Evolutionary conservation across 2,329 filamentous ascomycete genomes (phyloP).

Genomic region (Allantophomopsis cytisporea): DNA sequence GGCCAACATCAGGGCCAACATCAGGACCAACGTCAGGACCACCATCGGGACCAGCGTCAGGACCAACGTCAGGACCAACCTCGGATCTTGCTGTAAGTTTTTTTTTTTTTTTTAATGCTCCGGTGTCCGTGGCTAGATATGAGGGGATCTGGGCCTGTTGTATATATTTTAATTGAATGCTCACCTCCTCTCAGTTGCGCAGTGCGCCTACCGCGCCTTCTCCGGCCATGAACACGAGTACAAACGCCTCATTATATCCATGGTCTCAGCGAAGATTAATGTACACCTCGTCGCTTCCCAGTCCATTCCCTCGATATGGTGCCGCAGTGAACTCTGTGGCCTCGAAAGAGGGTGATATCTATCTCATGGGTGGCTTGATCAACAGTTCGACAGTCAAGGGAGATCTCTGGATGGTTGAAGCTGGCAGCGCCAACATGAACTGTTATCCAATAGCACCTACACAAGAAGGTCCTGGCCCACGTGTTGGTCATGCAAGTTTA

Average conservation of each 20-base stretch:
- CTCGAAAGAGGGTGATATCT: constrained; percentile 94
- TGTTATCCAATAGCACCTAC: constrained; percentile 89
- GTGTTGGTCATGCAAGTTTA: constrained; percentile 87
- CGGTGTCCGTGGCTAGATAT: background rate
- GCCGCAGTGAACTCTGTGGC: constrained; percentile 86
- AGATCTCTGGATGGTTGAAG: constrained; percentile 95
- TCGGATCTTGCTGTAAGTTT: constrained; percentile 25
- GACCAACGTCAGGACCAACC: constrained; percentile 10
- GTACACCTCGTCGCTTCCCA: constrained; percentile 68
- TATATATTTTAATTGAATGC: no score
- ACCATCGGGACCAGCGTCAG: no score
- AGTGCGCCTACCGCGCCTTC: constrained; percentile 28
- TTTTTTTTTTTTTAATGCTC: no score
- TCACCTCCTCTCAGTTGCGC: constrained; percentile 28
- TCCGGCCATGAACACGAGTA: constrained; percentile 26
- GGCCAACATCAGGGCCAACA: no score
- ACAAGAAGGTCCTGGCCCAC: constrained; percentile 83
- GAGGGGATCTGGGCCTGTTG: no score
- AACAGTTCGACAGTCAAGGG: constrained; percentile 93
- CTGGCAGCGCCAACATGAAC: constrained; percentile 68
- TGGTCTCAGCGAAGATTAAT: constrained; percentile 88
- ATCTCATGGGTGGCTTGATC: constrained; percentile 93
- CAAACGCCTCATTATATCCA: constrained; percentile 77
- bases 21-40: no score
- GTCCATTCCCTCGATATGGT: constrained; percentile 92